Percentiles rank a stretch among this genome's conserved stretches.
Evolutionary conservation across 257 asterid genomes (phyloP).

Genomic region (Lycium ferocissimum): DNA sequence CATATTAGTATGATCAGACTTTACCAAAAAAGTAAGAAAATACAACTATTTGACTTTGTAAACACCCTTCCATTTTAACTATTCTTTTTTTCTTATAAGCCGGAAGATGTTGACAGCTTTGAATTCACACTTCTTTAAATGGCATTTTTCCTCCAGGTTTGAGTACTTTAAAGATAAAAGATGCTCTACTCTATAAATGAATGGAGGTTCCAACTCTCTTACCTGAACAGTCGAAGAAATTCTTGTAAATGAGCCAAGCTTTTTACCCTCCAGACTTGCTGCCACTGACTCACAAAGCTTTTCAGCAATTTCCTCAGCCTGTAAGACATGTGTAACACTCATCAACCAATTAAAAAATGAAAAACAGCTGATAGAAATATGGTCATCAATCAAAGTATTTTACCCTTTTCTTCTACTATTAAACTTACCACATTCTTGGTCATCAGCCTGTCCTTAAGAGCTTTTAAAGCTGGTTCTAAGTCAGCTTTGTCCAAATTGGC

Average conservation of each 20-base stretch:
- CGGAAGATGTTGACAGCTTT: no score
- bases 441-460: slow-evolving; percentile 98
- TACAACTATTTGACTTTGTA: background rate
- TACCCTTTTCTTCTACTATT: background rate
- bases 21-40: background rate
- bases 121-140: background rate
- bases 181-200: background rate
- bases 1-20: slow-evolving; percentile 25
- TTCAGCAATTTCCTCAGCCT: slow-evolving; percentile 99
- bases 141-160: background rate
- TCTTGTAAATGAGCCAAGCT: slow-evolving; percentile 86
- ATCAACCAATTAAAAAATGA: background rate
- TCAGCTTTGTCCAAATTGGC: slow-evolving; percentile 88
- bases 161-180: background rate
- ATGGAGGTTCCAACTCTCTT: slow-evolving; percentile 26
- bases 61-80: background rate
- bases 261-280: slow-evolving; percentile 95
- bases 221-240: slow-evolving; percentile 96
- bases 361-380: background rate
- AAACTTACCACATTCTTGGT: slow-evolving; percentile 95
- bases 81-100: background rate
- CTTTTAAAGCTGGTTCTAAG: slow-evolving; percentile 90
- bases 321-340: slow-evolving; percentile 36
- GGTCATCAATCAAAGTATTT: background rate
- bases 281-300: slow-evolving; percentile 97